phyloP scores from a whole-genome alignment of 129 eudicot genomes.

The Apium graveolens region DNA sequence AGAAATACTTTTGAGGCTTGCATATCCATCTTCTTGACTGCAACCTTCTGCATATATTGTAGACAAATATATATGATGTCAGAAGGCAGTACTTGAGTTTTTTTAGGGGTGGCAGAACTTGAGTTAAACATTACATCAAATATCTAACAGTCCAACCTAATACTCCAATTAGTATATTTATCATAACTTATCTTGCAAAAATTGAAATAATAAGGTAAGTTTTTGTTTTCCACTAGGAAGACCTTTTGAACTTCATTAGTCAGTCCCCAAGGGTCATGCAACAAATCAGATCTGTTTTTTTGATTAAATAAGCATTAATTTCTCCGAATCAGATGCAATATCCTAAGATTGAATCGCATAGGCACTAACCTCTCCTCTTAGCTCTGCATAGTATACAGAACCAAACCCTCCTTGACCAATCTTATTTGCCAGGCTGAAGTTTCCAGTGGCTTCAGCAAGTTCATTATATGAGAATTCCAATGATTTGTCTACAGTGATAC shows the following conservation, averaged over 20 bases:
- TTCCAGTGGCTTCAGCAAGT: slow-evolving; percentile 61
- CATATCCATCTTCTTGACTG: slow-evolving; percentile 87
- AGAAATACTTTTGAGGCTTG: slow-evolving; percentile 78
- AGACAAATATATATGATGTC: not conserved
- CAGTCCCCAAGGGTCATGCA: not conserved
- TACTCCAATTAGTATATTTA: not conserved
- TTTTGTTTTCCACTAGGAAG: not conserved
- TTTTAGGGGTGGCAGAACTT: no score
- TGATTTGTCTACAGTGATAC: slow-evolving; percentile 64
- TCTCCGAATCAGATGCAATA: not conserved
- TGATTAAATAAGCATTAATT: not conserved
- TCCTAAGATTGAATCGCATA: slow-evolving; percentile 8
- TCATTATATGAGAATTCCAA: slow-evolving; percentile 80
- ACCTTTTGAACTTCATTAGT: not conserved
- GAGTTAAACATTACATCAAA: not conserved
- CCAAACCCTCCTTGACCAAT: slow-evolving; percentile 95
- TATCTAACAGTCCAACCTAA: not conserved
- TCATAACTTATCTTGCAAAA: not conserved
- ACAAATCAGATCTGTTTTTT: not conserved
- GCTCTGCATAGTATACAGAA: slow-evolving; percentile 63
- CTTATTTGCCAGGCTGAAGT: slow-evolving; percentile 52
- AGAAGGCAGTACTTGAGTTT: not conserved
- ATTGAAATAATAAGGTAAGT: not conserved
- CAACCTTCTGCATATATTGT: slow-evolving; percentile 61
- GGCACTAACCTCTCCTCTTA: slow-evolving; percentile 72